A percentile compares a stretch with the other conserved stretches of the same genome.
Evolutionary conservation across 495 filamentous ascomycete genomes (phyloP).

Genomic region (Opeltia flavorubescens): DNA sequence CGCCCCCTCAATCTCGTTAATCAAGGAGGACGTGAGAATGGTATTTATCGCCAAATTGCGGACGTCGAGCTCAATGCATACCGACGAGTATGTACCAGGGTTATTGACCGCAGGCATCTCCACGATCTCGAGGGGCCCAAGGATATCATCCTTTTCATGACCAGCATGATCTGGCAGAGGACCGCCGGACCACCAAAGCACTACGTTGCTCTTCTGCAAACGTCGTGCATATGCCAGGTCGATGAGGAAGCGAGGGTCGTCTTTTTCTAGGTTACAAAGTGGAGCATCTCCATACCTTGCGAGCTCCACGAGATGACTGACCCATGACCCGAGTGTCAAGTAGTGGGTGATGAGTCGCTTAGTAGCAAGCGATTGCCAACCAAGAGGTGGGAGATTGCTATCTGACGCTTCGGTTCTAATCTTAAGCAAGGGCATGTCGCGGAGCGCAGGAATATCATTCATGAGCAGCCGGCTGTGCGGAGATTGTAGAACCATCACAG

Average conservation of each 20-base stretch:
- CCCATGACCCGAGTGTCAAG: constrained; percentile 79
- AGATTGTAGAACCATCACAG: constrained; percentile 80
- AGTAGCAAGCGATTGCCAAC: constrained; percentile 85
- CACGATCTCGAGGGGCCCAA: constrained; percentile 72
- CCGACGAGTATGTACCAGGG: constrained; percentile 83
- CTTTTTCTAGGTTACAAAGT: constrained; percentile 85
- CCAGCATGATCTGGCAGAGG: constrained; percentile 89
- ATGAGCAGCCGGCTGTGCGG: constrained; percentile 66
- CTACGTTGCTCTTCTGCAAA: constrained; percentile 79
- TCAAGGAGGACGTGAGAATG: constrained; percentile 88
- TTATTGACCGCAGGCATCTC: constrained; percentile 89
- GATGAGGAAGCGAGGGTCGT: constrained; percentile 88
- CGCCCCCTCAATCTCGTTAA: constrained; percentile 88
- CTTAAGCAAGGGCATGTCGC: constrained; percentile 69
- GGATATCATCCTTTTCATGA: constrained; percentile 84
- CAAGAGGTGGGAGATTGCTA: constrained; percentile 74
- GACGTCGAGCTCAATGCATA: constrained; percentile 91
- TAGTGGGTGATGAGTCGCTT: constrained; percentile 80
- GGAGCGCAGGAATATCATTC: constrained; percentile 73
- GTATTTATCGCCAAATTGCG: constrained; percentile 96
- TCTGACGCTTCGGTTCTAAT: constrained; percentile 73
- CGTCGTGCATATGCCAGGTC: constrained; percentile 90
- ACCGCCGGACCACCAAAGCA: constrained; percentile 92
- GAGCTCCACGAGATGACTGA: constrained; percentile 71
- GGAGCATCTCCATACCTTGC: constrained; percentile 89